Percentiles rank a stretch among this genome's conserved stretches.
Evolutionary conservation across 345 rosid genomes (phyloP).

Genomic region (Aethionema arabicum): DNA sequence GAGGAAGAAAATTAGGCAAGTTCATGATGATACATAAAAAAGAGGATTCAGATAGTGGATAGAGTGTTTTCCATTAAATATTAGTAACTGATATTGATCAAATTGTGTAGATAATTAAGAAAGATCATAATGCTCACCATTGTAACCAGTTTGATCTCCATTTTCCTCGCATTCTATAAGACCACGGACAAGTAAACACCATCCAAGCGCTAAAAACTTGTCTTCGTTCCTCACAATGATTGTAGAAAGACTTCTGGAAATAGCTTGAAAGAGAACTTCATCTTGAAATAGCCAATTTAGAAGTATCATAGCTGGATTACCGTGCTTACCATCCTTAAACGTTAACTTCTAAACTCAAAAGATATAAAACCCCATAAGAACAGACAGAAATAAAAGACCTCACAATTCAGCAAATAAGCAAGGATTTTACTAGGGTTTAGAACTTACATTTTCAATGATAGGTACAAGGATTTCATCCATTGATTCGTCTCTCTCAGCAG

Average conservation of each 20-base stretch:
- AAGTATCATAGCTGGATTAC: slow-evolving; percentile 55
- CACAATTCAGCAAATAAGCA: not conserved
- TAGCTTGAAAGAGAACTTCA: slow-evolving; percentile 51
- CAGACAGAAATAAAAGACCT: slow-evolving; percentile 3
- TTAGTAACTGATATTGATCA: not conserved
- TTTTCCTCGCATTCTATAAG: slow-evolving; percentile 55
- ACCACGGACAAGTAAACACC: slow-evolving; percentile 73
- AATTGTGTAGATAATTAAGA: slow-evolving; percentile 5
- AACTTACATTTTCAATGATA: slow-evolving; percentile 60
- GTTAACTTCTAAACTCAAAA: slow-evolving; percentile 48
- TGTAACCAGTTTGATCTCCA: slow-evolving; percentile 44
- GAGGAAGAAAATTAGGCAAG: slow-evolving; percentile 7
- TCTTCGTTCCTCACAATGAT: slow-evolving; percentile 63
- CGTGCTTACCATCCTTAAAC: slow-evolving; percentile 52
- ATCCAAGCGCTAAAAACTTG: slow-evolving; percentile 64
- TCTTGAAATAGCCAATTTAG: slow-evolving; percentile 74
- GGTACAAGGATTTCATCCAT: slow-evolving; percentile 71
- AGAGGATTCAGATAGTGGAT: not conserved
- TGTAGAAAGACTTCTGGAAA: slow-evolving; percentile 46
- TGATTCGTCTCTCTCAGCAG: slow-evolving; percentile 43
- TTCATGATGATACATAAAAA: not conserved
- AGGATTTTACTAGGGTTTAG: slow-evolving; percentile 12
- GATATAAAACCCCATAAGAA: slow-evolving; percentile 10
- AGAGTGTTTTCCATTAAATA: not conserved
- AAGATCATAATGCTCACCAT: slow-evolving; percentile 44